Conservation (phyloP, 768 basidiomycete genomes). For the Amanita rimosa region DNA sequence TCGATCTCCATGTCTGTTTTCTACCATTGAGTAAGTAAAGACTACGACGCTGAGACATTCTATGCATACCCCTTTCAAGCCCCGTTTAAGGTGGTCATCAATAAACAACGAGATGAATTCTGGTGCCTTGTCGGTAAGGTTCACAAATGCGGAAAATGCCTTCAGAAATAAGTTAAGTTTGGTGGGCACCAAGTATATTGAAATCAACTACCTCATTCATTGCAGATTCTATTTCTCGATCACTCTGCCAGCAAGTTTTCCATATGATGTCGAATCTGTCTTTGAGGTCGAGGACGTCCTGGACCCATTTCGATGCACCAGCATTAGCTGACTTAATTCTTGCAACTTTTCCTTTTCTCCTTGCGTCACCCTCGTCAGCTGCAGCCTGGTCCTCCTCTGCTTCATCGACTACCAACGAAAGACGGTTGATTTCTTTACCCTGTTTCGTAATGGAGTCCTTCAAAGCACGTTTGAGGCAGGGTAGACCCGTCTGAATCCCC, state of each 20-base stretch:
- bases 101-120: slow-evolving; percentile 96
- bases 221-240: slow-evolving; percentile 69
- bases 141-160: slow-evolving; percentile 92
- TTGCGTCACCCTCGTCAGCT: slow-evolving; percentile 16
- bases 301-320: slow-evolving; percentile 73
- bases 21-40: slow-evolving; percentile 27
- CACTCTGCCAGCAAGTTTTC: slow-evolving; percentile 55
- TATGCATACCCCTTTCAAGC: slow-evolving; percentile 77
- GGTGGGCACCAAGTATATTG: neutral
- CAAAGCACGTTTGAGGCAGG: slow-evolving; percentile 51
- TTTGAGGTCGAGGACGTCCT: slow-evolving; percentile 82
- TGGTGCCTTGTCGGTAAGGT: slow-evolving; percentile 74
- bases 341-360: slow-evolving; percentile 32
- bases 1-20: slow-evolving; percentile 95
- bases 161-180: slow-evolving; percentile 18
- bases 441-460: slow-evolving; percentile 62
- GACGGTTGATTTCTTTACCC: slow-evolving; percentile 72
- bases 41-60: neutral
- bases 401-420: slow-evolving; percentile 27
- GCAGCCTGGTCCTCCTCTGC: slow-evolving; percentile 19
- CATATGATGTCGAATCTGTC: slow-evolving; percentile 81
- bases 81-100: slow-evolving; percentile 91
- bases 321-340: slow-evolving; percentile 33
- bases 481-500: slow-evolving; percentile 55
- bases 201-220: slow-evolving; percentile 63